A percentile compares a stretch with the other conserved stretches of the same genome.
Conservation (phyloP, 1,139 yeast species). For the Blastobotrys aristatus region DNA sequence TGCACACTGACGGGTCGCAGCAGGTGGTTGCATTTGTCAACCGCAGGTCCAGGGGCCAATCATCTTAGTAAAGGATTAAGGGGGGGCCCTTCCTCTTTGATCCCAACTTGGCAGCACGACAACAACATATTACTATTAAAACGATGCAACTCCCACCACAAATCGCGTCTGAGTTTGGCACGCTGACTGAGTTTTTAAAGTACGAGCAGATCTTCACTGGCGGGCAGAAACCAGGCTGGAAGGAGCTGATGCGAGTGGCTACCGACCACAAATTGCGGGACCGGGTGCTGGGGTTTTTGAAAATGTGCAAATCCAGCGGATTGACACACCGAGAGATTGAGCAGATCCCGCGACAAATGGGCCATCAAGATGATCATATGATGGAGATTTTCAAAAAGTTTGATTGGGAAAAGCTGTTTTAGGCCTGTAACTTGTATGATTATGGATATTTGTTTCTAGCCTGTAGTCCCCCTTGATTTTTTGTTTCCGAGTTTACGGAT, state of each 20-base stretch:
- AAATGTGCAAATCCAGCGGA: not conserved
- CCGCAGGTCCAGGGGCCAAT: constrained; percentile 39
- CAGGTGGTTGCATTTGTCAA: constrained; percentile 86
- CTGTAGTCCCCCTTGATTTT: no score
- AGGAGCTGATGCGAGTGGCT: not conserved
- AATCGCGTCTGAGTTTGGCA: not conserved
- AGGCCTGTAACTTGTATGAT: no score
- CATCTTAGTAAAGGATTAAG: no score
- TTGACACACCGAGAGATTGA: not conserved
- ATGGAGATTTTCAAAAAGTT: not conserved
- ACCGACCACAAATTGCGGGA: not conserved
- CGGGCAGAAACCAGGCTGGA: not conserved
- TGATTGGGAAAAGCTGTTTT: not conserved
- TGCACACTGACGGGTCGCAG: constrained; percentile 81
- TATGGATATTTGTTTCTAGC: no score
- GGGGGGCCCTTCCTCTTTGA: not conserved
- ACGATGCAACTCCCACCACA: not conserved
- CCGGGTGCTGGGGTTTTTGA: not conserved
- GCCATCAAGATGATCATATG: not conserved
- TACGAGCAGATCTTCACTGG: not conserved
- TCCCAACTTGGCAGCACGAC: not conserved
- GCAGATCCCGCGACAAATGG: not conserved
- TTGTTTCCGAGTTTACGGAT: no score
- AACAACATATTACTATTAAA: not conserved
- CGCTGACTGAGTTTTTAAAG: not conserved